Evolutionary conservation across 2,329 filamentous ascomycete genomes (phyloP).

Genomic region (Penicillium verrucosum): DNA sequence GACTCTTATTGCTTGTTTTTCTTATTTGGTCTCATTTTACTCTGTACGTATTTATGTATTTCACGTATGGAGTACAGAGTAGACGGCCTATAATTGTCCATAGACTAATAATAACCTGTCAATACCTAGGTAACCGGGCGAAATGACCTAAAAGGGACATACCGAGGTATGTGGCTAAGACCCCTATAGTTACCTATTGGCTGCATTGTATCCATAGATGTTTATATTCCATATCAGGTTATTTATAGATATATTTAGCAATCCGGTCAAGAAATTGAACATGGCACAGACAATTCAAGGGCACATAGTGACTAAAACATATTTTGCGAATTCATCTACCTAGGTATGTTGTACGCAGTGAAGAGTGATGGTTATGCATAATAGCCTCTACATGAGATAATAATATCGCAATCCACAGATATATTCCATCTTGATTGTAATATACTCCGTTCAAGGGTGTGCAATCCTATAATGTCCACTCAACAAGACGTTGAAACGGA

Average conservation of each 20-base stretch:
- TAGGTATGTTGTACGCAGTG: not conserved
- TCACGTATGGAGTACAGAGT: not conserved
- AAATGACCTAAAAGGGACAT: not conserved
- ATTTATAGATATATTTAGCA: not conserved
- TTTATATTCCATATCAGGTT: too few relatives aligned
- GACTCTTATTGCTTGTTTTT: not conserved
- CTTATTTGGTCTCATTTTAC: not conserved
- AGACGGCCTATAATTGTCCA: not conserved
- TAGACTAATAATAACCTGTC: not conserved
- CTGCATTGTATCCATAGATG: too few relatives aligned
- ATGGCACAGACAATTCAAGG: not conserved
- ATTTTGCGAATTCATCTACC: too few relatives aligned
- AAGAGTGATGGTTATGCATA: not conserved
- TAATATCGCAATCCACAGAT: not conserved
- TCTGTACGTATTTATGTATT: not conserved
- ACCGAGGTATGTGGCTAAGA: not conserved
- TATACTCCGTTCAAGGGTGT: not conserved
- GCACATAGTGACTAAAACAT: not conserved
- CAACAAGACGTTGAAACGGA: not conserved
- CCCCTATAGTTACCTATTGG: not conserved
- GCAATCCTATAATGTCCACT: not conserved
- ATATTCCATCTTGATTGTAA: not conserved
- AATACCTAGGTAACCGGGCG: not conserved
- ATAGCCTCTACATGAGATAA: not conserved
- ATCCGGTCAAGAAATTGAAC: not conserved